Evolutionary conservation across 345 rosid species (phyloP).

Genomic region (Balakata baccata): DNA sequence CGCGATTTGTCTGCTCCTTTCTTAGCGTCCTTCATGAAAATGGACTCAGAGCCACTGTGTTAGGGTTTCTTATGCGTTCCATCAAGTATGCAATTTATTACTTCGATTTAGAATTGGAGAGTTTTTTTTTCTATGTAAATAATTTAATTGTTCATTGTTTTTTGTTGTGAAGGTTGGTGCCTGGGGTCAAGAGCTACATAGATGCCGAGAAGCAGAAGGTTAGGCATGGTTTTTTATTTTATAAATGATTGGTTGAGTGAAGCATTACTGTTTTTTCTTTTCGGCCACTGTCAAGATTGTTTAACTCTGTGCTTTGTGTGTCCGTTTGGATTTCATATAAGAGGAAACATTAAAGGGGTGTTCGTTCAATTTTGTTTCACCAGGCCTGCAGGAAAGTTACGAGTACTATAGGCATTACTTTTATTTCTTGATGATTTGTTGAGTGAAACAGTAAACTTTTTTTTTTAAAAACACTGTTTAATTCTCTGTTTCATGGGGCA

Average conservation of each 20-base stretch:
- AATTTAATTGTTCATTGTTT: not conserved
- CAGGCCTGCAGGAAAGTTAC: no score
- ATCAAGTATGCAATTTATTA: constrained; percentile 48
- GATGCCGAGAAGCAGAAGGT: constrained; percentile 98
- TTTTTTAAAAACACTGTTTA: no score
- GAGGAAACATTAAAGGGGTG: no score
- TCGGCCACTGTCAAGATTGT: no score
- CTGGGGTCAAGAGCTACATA: constrained; percentile 70
- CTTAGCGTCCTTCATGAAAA: constrained; percentile 47
- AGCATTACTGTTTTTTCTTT: not conserved
- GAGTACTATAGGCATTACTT: no score
- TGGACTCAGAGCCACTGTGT: constrained; percentile 53
- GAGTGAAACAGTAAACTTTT: no score
- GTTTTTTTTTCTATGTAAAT: not conserved
- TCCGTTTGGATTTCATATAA: no score
- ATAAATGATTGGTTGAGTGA: not conserved
- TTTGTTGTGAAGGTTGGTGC: constrained; percentile 50
- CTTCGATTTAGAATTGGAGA: not conserved
- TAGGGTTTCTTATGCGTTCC: constrained; percentile 50
- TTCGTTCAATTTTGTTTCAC: no score
- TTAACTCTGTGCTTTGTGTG: no score
- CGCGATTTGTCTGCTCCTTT: constrained; percentile 48
- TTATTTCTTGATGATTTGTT: no score
- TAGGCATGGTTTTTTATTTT: constrained; percentile 11
- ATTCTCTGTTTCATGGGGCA: no score